Evolutionary conservation across 176 grass and related monocot genomes (phyloP).

Genomic region (Carex cristatella): DNA sequence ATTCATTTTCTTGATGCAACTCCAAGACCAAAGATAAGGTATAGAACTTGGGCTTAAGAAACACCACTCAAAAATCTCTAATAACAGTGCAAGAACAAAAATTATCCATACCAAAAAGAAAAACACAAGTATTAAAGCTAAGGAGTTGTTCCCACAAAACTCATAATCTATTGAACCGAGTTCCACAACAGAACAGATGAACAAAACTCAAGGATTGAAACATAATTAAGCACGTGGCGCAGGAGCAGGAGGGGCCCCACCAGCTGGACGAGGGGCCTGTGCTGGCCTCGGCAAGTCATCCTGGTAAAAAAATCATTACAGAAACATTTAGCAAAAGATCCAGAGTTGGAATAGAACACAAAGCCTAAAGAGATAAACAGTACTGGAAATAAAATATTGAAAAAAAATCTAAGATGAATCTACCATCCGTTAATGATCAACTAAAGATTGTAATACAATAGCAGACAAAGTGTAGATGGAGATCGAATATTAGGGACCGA

Average conservation of each 20-base stretch:
- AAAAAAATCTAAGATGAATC: neutral
- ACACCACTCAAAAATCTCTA: neutral
- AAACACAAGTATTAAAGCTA: neutral
- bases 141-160: neutral
- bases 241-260: neutral
- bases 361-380: neutral
- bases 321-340: neutral
- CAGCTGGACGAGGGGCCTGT: constrained; percentile 38
- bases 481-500: constrained; percentile 23
- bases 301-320: constrained; percentile 24
- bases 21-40: neutral
- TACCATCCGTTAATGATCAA: constrained; percentile 40
- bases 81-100: neutral
- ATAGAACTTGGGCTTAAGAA: neutral
- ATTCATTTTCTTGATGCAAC: neutral
- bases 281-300: constrained; percentile 39
- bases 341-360: neutral
- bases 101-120: neutral
- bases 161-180: neutral
- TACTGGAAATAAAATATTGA: neutral
- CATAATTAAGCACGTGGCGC: constrained; percentile 13
- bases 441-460: constrained; percentile 25
- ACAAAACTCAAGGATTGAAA: neutral
- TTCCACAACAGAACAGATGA: neutral
- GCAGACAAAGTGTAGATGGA: constrained; percentile 37